Conservation (phyloP, 495 filamentous ascomycete genomes). For the Annulohypoxylon nitens region DNA sequence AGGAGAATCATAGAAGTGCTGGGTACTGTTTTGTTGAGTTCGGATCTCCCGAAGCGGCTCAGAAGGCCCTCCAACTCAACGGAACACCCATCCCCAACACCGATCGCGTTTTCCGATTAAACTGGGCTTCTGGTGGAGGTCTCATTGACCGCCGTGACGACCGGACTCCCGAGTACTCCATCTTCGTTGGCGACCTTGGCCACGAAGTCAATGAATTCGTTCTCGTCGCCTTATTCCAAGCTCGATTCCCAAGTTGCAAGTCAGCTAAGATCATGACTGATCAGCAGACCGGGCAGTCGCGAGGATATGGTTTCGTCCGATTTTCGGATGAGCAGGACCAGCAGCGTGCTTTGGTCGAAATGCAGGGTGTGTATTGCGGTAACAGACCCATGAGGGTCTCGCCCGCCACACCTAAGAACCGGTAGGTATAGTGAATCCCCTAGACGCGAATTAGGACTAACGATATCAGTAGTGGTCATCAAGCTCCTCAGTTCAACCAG, state of each 20-base stretch:
- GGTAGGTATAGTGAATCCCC: constrained; percentile 49
- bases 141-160: constrained; percentile 95
- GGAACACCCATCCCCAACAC: constrained; percentile 94
- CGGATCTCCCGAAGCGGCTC: constrained; percentile 81
- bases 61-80: constrained; percentile 89
- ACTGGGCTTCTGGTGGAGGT: constrained; percentile 98
- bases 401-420: constrained; percentile 94
- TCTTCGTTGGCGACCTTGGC: constrained; percentile 98
- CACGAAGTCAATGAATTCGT: constrained; percentile 99
- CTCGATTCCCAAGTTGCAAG: constrained; percentile 96
- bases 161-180: constrained; percentile 93
- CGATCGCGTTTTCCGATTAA: constrained; percentile 95
- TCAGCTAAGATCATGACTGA: constrained; percentile 99
- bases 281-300: constrained; percentile 96
- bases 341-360: constrained; percentile 93
- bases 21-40: constrained; percentile 99
- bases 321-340: constrained; percentile 96
- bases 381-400: constrained; percentile 99
- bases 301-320: constrained; percentile 97
- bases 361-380: constrained; percentile 99
- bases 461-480: constrained; percentile 44
- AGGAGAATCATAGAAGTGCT: constrained; percentile 79
- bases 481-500: constrained; percentile 54
- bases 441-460: constrained; percentile 15
- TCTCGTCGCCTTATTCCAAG: constrained; percentile 95